Evolutionary conservation across 2,329 filamentous ascomycete genomes (phyloP), one percentile per base, ranked within the genome.

Genomic region (Phyllachora maydis): DNA sequence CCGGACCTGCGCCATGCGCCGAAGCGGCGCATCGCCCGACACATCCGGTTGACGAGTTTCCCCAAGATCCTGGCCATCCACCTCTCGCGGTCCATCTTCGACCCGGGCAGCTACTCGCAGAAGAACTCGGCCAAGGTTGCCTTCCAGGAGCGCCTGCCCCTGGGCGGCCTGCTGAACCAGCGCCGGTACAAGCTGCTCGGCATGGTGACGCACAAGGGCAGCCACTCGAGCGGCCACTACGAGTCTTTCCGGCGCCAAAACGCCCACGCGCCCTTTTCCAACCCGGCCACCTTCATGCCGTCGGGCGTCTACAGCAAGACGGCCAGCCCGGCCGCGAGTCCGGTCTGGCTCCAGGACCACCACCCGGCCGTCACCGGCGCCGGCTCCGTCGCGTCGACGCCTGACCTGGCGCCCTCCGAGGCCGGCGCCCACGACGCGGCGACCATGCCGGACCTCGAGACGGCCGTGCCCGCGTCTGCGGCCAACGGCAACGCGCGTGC

Each of bases 121-220:
- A 98, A 98, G 50, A 98, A 98, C 43, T 71, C 77, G 28, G 85
- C 85, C 37, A 95, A 92, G 43, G 83, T 98, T 3, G 56, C 76
- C 0, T 98, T 95, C 37, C 83, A 83, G 0, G 85, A 95, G 45
- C 61, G 63, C n/a, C 49, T 98, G 3, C 67, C 77, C 0, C 54
- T 98, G 3, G 88, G 88, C 1, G 70, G 81, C 1, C 53, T 95
- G 13, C 49, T 88, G 20, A 64, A 75, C 27, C 70, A 75, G 38
- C 75, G 70, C 32, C 74, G 65, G 41, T 98, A 93, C 48, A 79
- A 72, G 37, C 57, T 98, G 4, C 61, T 91, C 1, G 81, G 75
- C 8, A 66, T 91, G 17, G 81, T 98, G 17, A 91, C 79, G 12
- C 88, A 98, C 43, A 91, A 91, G 39, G 88, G 88, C 18, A 90